Percentiles rank a stretch among this genome's conserved stretches.
Evolutionary conservation across 2,329 filamentous ascomycete species (phyloP).

Genomic region (Penicillium vulpinum): DNA sequence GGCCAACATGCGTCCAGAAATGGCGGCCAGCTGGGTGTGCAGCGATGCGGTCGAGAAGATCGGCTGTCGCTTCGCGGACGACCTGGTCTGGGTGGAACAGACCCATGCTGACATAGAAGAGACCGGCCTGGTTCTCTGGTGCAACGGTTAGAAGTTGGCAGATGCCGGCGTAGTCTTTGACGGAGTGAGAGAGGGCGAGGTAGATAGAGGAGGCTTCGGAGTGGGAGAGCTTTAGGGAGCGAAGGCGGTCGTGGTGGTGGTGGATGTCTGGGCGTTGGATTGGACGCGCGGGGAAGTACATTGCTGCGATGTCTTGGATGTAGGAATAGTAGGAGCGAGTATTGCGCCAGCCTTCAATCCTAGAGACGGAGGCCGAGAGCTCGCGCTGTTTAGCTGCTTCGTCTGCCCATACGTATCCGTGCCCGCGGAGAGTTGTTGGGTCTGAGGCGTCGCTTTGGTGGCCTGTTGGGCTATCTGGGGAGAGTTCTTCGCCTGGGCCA

Average conservation of each 20-base stretch:
- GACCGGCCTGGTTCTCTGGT: slow-evolving; percentile 79
- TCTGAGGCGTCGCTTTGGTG: slow-evolving; percentile 37
- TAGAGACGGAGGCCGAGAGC: slow-evolving; percentile 83
- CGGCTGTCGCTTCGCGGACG: slow-evolving; percentile 74
- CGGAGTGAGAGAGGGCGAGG: slow-evolving; percentile 71
- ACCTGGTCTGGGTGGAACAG: slow-evolving; percentile 85
- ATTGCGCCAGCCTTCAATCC: slow-evolving; percentile 95
- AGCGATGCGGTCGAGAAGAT: slow-evolving; percentile 76
- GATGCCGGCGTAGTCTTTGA: slow-evolving; percentile 80
- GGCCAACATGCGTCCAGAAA: slow-evolving; percentile 83
- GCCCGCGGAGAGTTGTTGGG: slow-evolving; percentile 66
- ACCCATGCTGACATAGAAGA: slow-evolving; percentile 89
- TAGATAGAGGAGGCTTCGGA: slow-evolving; percentile 82
- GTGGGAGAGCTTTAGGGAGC: slow-evolving; percentile 74
- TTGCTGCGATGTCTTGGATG: slow-evolving; percentile 66
- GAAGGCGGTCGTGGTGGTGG: slow-evolving; percentile 88
- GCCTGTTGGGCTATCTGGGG: slow-evolving; percentile 53
- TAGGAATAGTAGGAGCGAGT: slow-evolving; percentile 95
- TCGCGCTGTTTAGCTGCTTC: slow-evolving; percentile 78
- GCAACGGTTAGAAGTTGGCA: slow-evolving; percentile 79
- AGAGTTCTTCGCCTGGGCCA: slow-evolving; percentile 65
- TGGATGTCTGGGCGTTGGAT: slow-evolving; percentile 66
- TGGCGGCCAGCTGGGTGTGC: slow-evolving; percentile 89
- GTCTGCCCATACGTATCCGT: slow-evolving; percentile 94
- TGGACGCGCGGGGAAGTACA: slow-evolving; percentile 40